These are phyloP conservation scores for Capsella bursapastoris DNA, from an alignment of 345 rosid species.

Conservation along the genomic window DNA sequence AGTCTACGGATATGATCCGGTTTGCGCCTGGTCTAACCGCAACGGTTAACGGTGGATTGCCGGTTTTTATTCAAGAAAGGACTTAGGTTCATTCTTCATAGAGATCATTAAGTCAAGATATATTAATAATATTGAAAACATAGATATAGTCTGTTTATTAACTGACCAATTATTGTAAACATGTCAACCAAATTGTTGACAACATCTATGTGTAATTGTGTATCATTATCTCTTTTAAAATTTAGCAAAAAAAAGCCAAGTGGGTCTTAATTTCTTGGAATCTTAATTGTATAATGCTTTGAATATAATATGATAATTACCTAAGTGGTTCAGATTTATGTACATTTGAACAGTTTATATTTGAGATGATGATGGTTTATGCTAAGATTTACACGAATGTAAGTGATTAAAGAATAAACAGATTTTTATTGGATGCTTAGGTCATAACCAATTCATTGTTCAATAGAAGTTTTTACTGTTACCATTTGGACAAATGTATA, in stretches of 20 bases:
- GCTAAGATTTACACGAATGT: slow-evolving; percentile 8
- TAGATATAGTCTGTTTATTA: slow-evolving; percentile 32
- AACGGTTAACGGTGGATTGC: slow-evolving; percentile 79
- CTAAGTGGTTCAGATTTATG: background rate
- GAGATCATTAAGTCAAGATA: background rate
- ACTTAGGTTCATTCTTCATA: background rate
- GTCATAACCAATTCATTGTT: background rate
- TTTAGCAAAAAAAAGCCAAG: slow-evolving; percentile 8
- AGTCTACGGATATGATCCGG: slow-evolving; percentile 32
- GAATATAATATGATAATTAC: slow-evolving; percentile 21
- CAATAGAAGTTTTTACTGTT: background rate
- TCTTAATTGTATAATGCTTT: slow-evolving; percentile 1
- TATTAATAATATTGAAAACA: background rate
- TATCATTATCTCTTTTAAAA: slow-evolving; percentile 14
- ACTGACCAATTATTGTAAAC: slow-evolving; percentile 39
- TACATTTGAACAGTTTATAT: background rate
- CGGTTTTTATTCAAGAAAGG: slow-evolving; percentile 53
- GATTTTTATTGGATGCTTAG: background rate
- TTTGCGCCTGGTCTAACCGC: slow-evolving; percentile 84
- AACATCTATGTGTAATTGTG: slow-evolving; percentile 34
- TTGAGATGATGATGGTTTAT: background rate
- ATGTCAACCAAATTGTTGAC: slow-evolving; percentile 37
- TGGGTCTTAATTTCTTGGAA: slow-evolving; percentile 24
- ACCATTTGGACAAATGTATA: background rate
- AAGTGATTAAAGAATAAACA: background rate